phyloP scores from a whole-genome alignment of 169 alveolate genomes.

The Plasmodium berghei region DNA sequence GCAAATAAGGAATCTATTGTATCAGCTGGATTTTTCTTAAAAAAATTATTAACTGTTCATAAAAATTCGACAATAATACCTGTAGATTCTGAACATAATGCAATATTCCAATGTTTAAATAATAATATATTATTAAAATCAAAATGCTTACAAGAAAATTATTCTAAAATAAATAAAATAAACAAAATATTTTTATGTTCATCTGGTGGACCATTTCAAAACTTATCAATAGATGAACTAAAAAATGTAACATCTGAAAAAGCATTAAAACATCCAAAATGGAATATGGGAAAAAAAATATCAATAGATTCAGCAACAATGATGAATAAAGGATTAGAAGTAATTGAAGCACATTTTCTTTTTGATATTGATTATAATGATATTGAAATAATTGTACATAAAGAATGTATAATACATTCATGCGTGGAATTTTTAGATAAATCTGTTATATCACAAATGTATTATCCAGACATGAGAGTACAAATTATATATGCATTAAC shows the following conservation, averaged over 20 bases:
- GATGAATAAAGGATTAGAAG: slow-evolving; percentile 92
- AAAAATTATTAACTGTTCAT: slow-evolving; percentile 47
- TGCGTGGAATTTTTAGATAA: slow-evolving; percentile 87
- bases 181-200: slow-evolving; percentile 80
- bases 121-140: slow-evolving; percentile 60
- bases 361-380: slow-evolving; percentile 85
- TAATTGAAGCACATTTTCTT: slow-evolving; percentile 88
- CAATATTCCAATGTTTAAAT: slow-evolving; percentile 88
- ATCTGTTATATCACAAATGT: slow-evolving; percentile 88
- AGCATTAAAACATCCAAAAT: slow-evolving; percentile 87
- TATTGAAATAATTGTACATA: slow-evolving; percentile 85
- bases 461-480: slow-evolving; percentile 89
- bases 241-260: slow-evolving; percentile 76
- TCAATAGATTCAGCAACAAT: slow-evolving; percentile 90
- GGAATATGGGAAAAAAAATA: slow-evolving; percentile 91
- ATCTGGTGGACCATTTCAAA: slow-evolving; percentile 87
- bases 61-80: slow-evolving; percentile 80
- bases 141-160: slow-evolving; percentile 38
- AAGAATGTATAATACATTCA: slow-evolving; percentile 89
- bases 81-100: slow-evolving; percentile 91
- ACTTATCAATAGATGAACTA: slow-evolving; percentile 42
- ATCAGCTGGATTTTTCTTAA: slow-evolving; percentile 85
- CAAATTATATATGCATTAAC: slow-evolving; percentile 85
- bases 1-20: slow-evolving; percentile 91
- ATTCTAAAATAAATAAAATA: slow-evolving; percentile 69